phyloP scores from a whole-genome alignment of 2,329 filamentous ascomycete genomes.

The Cladophialophora immunda region DNA sequence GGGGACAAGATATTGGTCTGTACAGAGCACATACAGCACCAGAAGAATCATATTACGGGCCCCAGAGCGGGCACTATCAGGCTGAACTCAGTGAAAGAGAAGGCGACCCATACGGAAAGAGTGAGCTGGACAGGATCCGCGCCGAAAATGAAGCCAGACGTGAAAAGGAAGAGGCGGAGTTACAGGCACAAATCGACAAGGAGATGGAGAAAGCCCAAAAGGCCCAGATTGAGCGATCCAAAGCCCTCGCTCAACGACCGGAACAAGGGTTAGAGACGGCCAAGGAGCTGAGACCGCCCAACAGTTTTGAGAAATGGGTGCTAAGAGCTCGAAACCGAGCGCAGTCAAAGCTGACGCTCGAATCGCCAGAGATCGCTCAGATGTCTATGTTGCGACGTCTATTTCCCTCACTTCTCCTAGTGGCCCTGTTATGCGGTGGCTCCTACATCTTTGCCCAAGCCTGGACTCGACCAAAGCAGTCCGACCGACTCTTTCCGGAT shows the following conservation, averaged over 20 bases:
- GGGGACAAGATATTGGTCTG: constrained; percentile 52
- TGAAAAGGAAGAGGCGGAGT: constrained; percentile 54
- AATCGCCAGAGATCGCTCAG: constrained; percentile 38
- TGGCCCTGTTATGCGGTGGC: constrained; percentile 50
- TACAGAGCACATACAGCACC: constrained; percentile 31
- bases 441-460: constrained; percentile 56
- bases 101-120: constrained; percentile 53
- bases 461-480: constrained; percentile 58
- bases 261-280: constrained; percentile 39
- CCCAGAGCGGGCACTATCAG: constrained; percentile 53
- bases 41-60: constrained; percentile 21
- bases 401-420: constrained; percentile 53
- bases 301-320: constrained; percentile 41
- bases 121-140: constrained; percentile 51
- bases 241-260: constrained; percentile 34
- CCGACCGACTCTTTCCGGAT: constrained; percentile 60
- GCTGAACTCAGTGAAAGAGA: constrained; percentile 50
- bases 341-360: constrained; percentile 35
- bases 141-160: constrained; percentile 51
- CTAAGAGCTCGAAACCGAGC: constrained; percentile 37
- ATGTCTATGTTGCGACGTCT: constrained; percentile 50
- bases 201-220: constrained; percentile 57
- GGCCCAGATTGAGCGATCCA: constrained; percentile 46
- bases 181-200: constrained; percentile 62
- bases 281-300: constrained; percentile 38